A percentile compares a stretch with the other conserved stretches of the same genome.
phyloP scores from a whole-genome alignment of 2,329 filamentous ascomycete species.

The Stagonosporopsis vannaccii region DNA sequence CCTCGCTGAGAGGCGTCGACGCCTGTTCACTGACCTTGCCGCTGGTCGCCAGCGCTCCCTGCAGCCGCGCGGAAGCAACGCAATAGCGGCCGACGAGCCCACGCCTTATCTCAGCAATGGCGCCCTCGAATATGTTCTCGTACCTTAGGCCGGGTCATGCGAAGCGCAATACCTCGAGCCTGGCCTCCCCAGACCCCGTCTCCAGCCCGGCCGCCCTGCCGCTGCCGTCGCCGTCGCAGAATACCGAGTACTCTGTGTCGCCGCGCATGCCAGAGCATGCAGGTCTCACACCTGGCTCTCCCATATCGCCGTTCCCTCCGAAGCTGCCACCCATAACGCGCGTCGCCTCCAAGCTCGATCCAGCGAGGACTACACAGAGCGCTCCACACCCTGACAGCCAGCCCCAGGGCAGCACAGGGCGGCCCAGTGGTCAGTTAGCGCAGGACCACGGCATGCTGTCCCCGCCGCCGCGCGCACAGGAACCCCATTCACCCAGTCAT shows the following conservation, averaged over 20 bases:
- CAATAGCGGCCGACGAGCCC: slow-evolving; percentile 27
- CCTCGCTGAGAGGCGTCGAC: slow-evolving; percentile 46
- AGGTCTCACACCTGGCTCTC: slow-evolving; percentile 42
- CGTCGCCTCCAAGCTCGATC: slow-evolving; percentile 45
- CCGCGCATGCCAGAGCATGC: slow-evolving; percentile 42
- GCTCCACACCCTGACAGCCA: slow-evolving; percentile 22
- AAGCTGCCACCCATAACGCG: slow-evolving; percentile 51
- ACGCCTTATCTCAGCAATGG: slow-evolving; percentile 35
- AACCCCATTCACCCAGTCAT: slow-evolving; percentile 28
- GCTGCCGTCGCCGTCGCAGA: slow-evolving; percentile 39
- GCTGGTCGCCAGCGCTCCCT: slow-evolving; percentile 8
- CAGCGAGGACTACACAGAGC: slow-evolving; percentile 20
- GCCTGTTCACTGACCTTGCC: slow-evolving; percentile 8
- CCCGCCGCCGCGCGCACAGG: slow-evolving; percentile 26
- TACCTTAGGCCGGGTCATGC: slow-evolving; percentile 50
- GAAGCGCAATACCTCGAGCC: slow-evolving; percentile 48
- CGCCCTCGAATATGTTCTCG: slow-evolving; percentile 51
- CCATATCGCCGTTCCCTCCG: slow-evolving; percentile 49
- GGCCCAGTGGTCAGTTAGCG: slow-evolving; percentile 9
- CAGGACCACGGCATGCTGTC: slow-evolving; percentile 30
- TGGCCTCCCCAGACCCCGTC: slow-evolving; percentile 44
- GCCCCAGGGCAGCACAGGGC: slow-evolving; percentile 17
- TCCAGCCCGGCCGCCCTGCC: slow-evolving; percentile 34
- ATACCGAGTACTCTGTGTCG: slow-evolving; percentile 39
- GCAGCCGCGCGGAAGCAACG: slow-evolving; percentile 22